These are phyloP conservation scores for Solidago caesia DNA, from an alignment of 129 eudicot species.

Conservation along the genomic window DNA sequence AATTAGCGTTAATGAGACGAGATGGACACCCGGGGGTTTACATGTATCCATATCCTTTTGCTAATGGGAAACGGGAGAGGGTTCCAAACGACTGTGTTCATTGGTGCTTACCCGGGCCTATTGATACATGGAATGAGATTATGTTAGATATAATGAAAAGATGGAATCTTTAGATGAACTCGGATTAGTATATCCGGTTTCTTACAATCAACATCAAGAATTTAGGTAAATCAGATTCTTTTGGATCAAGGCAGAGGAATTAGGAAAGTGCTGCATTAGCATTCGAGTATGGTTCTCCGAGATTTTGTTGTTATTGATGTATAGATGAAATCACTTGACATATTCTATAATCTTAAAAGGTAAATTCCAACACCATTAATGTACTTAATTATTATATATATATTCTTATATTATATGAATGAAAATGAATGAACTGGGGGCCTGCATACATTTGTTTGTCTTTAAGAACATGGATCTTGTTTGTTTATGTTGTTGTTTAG, in stretches of 20 bases:
- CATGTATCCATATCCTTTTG: conserved; percentile 82
- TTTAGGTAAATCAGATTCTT: neutral
- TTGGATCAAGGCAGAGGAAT: conserved; percentile 8
- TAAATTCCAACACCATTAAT: conserved; percentile 25
- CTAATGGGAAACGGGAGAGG: conserved; percentile 57
- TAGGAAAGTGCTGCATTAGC: neutral
- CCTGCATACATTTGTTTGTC: conserved; percentile 30
- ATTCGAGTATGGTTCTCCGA: conserved; percentile 14
- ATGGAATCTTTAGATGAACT: conserved; percentile 37
- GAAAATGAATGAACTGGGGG: conserved; percentile 16
- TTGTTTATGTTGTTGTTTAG: conserved; percentile 33
- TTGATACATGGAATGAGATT: conserved; percentile 97
- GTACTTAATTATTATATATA: conserved; percentile 4
- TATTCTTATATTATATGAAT: neutral
- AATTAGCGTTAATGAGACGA: conserved; percentile 71
- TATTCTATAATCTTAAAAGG: conserved; percentile 11
- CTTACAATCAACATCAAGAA: conserved; percentile 10
- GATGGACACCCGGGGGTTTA: conserved; percentile 96
- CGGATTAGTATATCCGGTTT: neutral
- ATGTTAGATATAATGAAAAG: conserved; percentile 71
- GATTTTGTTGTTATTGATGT: conserved; percentile 23
- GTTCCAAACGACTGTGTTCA: conserved; percentile 94
- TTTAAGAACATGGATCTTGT: conserved; percentile 26
- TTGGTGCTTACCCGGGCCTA: conserved; percentile 96
- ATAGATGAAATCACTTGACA: conserved; percentile 18